phyloP scores from a whole-genome alignment of 345 rosid species.

The Eucalyptus guilfoylei region DNA sequence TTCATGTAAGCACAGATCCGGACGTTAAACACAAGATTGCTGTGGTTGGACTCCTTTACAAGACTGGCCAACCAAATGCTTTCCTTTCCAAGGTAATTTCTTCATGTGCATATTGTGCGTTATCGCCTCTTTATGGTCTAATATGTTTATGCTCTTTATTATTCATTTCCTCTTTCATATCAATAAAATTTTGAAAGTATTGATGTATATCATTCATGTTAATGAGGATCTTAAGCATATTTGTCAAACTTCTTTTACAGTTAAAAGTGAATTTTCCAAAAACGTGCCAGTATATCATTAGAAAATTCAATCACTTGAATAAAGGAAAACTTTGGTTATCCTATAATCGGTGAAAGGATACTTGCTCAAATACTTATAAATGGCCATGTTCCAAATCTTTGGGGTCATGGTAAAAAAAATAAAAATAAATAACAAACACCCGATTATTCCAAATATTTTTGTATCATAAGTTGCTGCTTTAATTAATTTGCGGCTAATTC shows the following conservation, averaged over 20 bases:
- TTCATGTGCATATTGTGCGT: background rate
- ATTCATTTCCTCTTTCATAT: background rate
- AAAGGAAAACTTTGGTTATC: background rate
- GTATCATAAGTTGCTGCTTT: background rate
- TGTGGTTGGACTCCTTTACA: constrained; percentile 44
- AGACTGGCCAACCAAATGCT: constrained; percentile 32
- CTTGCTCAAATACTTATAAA: background rate
- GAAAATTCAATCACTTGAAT: background rate
- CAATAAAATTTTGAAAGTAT: background rate
- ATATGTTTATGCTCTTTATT: background rate
- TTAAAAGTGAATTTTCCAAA: background rate
- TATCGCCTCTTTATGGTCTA: background rate
- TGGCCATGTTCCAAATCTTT: background rate
- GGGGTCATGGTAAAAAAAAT: background rate
- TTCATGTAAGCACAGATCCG: constrained; percentile 38
- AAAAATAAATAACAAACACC: background rate
- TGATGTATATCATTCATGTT: background rate
- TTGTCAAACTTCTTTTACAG: background rate
- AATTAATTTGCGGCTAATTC: too few relatives aligned
- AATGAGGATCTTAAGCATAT: background rate
- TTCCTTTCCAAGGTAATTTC: constrained; percentile 42
- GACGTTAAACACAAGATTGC: constrained; percentile 18
- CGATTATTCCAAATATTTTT: too few relatives aligned
- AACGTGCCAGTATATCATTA: background rate
- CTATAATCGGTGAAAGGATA: background rate